phyloP scores from a whole-genome alignment of 345 rosid genomes.

The Brassica cretica region DNA sequence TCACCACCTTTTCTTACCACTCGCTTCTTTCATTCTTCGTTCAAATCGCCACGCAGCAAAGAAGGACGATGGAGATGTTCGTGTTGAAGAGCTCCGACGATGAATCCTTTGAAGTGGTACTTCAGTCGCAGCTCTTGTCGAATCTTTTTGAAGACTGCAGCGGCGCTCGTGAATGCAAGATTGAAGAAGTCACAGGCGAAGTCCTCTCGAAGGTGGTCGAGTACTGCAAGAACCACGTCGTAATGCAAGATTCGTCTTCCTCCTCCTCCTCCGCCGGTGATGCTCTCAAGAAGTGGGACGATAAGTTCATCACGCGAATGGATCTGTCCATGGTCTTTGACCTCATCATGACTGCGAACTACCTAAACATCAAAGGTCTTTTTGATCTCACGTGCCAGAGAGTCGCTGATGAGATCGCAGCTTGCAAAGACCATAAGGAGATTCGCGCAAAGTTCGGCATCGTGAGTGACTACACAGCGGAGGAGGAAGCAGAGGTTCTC shows the following conservation, averaged over 20 bases:
- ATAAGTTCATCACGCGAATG: conserved; percentile 52
- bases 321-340: conserved; percentile 54
- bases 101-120: conserved; percentile 52
- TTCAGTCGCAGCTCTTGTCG: conserved; percentile 47
- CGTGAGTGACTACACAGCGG: conserved; percentile 55
- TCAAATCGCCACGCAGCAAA: not conserved
- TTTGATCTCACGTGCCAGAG: conserved; percentile 59
- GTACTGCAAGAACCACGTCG: conserved; percentile 61
- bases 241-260: not conserved
- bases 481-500: conserved; percentile 60
- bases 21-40: not conserved
- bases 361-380: conserved; percentile 47
- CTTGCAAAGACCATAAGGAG: conserved; percentile 48
- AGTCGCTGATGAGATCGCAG: conserved; percentile 60
- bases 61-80: conserved; percentile 15
- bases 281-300: conserved; percentile 52
- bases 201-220: conserved; percentile 59
- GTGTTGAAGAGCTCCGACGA: conserved; percentile 56
- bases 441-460: conserved; percentile 51
- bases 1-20: not conserved
- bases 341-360: conserved; percentile 59
- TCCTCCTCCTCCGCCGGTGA: conserved; percentile 26
- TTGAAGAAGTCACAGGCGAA: conserved; percentile 51
- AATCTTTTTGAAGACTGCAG: conserved; percentile 58
- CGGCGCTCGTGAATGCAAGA: conserved; percentile 40